Evolutionary conservation across 441 rosid genomes (phyloP), one percentile per base, ranked within the genome.

Genomic region (Bruguiera hainesii): DNA sequence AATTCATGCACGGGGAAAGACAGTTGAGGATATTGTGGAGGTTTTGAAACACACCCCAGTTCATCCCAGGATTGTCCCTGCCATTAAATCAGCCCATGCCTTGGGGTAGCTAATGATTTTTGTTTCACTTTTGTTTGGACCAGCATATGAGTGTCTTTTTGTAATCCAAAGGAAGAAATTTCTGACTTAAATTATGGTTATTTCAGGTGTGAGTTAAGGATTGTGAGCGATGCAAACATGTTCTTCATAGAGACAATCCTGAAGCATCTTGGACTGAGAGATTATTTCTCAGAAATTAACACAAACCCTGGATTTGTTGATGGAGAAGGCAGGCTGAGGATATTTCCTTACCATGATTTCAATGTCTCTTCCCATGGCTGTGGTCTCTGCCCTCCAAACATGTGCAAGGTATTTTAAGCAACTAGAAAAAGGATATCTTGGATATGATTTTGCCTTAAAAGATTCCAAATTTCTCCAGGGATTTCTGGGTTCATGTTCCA

Each of bases 201-300:
- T 46, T 62, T 30, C 11, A 42, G 60, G 33, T 57, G 64, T 50
- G 57, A 33, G 61, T 46, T 64, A 81, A 88, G 88, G 79, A 85
- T 93, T 60, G 83, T 90, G 13, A 90, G 98, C 42, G 97, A 93
- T 57, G 97, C 98, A 0, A 93, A 93, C 70, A 37, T 66, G 77
- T 93, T 93, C 64, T 90, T 88, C 75, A 88, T 92, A 50, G 98
- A 92, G 66, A 84, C 90, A 5, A 79, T 90, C 16, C 28, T 88
- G 81, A 71, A 86, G 25, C 89, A 88, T 73, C 90, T 79, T 11
- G 92, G 85, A 29, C 25, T 93, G 28, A 76, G 73, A 18, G 83
- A 79, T 48, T 85, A 6, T 20, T 93, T 93, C 84, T 78, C 90
- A 0, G 93, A 90, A 64, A 84, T 92, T 33, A 79, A 85, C 74